Evolutionary conservation across 2,329 filamentous ascomycete genomes (phyloP), one percentile per base, ranked within the genome.

Genomic region (Orbilia brochopaga): DNA sequence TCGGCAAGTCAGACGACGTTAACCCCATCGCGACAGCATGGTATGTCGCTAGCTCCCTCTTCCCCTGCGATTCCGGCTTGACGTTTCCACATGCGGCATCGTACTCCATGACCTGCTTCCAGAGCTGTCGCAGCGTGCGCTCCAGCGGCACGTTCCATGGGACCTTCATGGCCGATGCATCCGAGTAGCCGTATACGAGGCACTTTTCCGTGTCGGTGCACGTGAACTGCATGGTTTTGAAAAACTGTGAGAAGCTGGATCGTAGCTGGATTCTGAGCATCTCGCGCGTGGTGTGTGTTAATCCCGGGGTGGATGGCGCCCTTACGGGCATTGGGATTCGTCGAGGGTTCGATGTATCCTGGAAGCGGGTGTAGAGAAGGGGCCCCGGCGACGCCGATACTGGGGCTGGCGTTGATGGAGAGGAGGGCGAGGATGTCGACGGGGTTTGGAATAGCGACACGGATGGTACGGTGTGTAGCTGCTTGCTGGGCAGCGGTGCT

Each of bases 151-250:
- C 35, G 40, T 70, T 70, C 66, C 66, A 70, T 32, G 66, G 66
- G n/a, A 70, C 66, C 32, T 70, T 70, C 37, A 64, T 60, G 23
- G 53, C 42, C 7, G 59, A 19, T 42, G 59, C 8, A n/a, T 70
- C 66, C 1, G 66, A 70, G 35, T 64, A 70, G 15, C 48, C 55
- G 24, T 70, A 70, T n/a, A 70, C 15, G 19, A 70, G 55, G 30
- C 66, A 70, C 23, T 70, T 70, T 37, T 70, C 66, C n/a, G 66
- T 70, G 30, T 70, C 66, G 11, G 55, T 64, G 37, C 66, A 70
- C 17, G 52, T 64, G 51, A 70, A 70, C 17, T 64, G 59, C 11
- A 64, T 42, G n/a, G 66, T 51, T 56, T 70, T 70, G 53, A 59
- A 70, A 42, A 70, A 60, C 59, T 70, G 66, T 15, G 59, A 46